Evolutionary conservation across 352 stramenopile genomes (phyloP).

Genomic region (Phytopythium cucurbitacearum): DNA sequence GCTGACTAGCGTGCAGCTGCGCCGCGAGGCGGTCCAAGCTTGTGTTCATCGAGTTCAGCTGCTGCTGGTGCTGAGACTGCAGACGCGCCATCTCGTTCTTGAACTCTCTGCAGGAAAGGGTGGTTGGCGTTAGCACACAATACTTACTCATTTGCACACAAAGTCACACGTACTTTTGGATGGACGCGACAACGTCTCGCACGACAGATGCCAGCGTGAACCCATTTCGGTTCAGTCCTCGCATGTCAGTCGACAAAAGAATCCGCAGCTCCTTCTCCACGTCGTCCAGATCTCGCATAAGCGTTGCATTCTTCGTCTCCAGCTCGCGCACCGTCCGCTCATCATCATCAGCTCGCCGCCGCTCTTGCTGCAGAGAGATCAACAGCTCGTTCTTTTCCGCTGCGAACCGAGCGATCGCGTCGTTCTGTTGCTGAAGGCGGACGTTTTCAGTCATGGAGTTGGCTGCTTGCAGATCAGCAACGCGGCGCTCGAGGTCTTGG

Average conservation of each 20-base stretch:
- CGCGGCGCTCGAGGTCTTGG: slow-evolving; percentile 41
- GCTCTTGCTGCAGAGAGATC: slow-evolving; percentile 38
- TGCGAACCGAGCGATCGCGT: slow-evolving; percentile 33
- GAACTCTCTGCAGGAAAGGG: slow-evolving; percentile 23
- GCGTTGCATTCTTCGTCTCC: slow-evolving; percentile 23
- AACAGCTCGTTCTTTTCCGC: slow-evolving; percentile 43
- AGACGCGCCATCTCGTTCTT: slow-evolving; percentile 30
- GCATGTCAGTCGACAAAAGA: slow-evolving; percentile 12
- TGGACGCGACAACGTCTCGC: slow-evolving; percentile 23
- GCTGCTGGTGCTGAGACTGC: slow-evolving; percentile 40
- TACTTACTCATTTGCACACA: too few species aligned
- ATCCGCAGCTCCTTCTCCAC: slow-evolving; percentile 35
- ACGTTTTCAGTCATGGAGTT: slow-evolving; percentile 30
- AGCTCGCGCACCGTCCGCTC: slow-evolving; percentile 20
- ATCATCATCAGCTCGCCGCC: slow-evolving; percentile 22
- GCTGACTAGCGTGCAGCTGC: slow-evolving; percentile 40
- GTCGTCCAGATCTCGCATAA: slow-evolving; percentile 34
- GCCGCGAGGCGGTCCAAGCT: slow-evolving; percentile 42
- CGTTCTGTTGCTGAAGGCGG: slow-evolving; percentile 29
- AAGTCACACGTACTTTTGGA: slow-evolving; percentile 25
- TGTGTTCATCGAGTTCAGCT: slow-evolving; percentile 23
- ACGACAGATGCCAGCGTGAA: slow-evolving; percentile 14
- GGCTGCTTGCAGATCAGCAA: slow-evolving; percentile 25
- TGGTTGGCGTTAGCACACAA: too few species aligned
- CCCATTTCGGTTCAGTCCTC: slow-evolving; percentile 3